Evolutionary conservation across 768 basidiomycete species (phyloP), one percentile per base, ranked within the genome.

Genomic region (Sporobolomyces roseus): DNA sequence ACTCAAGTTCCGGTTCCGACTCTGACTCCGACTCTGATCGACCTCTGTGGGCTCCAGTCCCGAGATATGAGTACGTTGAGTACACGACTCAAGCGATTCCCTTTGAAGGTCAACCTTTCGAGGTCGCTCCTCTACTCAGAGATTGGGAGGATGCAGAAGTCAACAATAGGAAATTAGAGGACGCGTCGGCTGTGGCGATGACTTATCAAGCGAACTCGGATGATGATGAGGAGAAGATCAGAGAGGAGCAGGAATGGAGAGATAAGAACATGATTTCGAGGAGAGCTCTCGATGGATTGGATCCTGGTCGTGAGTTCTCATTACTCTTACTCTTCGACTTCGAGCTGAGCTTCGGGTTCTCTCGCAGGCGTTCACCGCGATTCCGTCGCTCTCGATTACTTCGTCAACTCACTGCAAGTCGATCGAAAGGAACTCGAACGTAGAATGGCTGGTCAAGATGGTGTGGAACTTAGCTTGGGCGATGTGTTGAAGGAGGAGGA

Each of bases 311-410:
- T 55, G 35, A 36, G 54, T 41, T 5, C 14, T 53, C 52, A 5
- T n/a, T 32, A 6, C 13, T 27, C 23, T 32, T 41, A 41, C 38
- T 41, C 17, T 17, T 9, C 38, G 38, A 41, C 9, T 41, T 17
- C 17, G 10, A 9, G 9, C 38, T 9, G 17, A 41, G 38, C 38
- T 41, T 17, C 9, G 9, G 17, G 10, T 41, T 41, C 17, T 35
- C 29, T n/a, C 35, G 52, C 36, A 55, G 54, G n/a, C 23, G 54
- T 55, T 14, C 35, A 27, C 5, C 54, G 54, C 38, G 54, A 55
- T 25, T 55, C 41, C 36, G 36, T 3, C 3, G 36, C 54, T 25
- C 54, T 55, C 35, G 54, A 55, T 10, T 23, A 41, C 3, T n/a
- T 36, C 35, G n/a, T 55, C 36, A 21, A 36, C 23, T 3, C 12